These are phyloP conservation scores for Fusarium sp. DNA, from an alignment of 2,329 filamentous ascomycete species.

Conservation along the genomic window DNA sequence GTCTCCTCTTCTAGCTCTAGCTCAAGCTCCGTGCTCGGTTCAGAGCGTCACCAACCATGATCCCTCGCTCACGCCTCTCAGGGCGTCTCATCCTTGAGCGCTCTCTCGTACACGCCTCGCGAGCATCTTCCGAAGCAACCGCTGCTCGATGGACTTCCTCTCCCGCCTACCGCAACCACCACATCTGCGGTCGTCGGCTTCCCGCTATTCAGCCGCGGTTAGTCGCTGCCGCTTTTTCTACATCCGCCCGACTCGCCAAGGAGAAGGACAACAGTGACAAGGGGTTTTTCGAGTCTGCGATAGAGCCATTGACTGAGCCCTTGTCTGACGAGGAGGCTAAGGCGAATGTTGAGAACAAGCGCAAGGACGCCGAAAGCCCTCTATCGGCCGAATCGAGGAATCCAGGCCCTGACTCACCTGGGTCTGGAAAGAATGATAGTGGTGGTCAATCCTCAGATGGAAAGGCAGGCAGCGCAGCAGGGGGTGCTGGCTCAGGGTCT, in stretches of 20 bases:
- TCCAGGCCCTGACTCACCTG: conserved; percentile 58
- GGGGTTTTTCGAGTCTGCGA: conserved; percentile 66
- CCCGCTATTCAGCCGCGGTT: conserved; percentile 50
- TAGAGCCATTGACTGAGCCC: conserved; percentile 60
- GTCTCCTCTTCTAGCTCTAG: conserved; percentile 22
- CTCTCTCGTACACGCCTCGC: conserved; percentile 49
- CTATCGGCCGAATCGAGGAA: conserved; percentile 64
- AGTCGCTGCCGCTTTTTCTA: conserved; percentile 56
- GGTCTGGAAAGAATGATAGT: conserved; percentile 64
- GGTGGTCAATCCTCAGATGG: conserved; percentile 63
- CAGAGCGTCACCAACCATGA: conserved; percentile 53
- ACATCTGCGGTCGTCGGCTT: conserved; percentile 54
- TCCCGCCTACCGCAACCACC: conserved; percentile 49
- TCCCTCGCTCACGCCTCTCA: conserved; percentile 59
- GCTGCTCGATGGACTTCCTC: conserved; percentile 50
- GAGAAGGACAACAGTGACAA: conserved; percentile 59
- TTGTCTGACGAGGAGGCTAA: conserved; percentile 69
- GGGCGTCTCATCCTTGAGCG: conserved; percentile 59
- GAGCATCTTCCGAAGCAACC: conserved; percentile 45
- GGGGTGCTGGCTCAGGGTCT: conserved; percentile 65
- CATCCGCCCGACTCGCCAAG: conserved; percentile 54
- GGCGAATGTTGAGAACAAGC: conserved; percentile 65
- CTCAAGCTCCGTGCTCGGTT: conserved; percentile 40
- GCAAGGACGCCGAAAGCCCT: conserved; percentile 60
- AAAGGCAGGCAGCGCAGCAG: conserved; percentile 71